A percentile compares a stretch with the other conserved stretches of the same genome.
Conservation (phyloP, 2,329 filamentous ascomycete genomes). For the Diaporthe velutina region DNA sequence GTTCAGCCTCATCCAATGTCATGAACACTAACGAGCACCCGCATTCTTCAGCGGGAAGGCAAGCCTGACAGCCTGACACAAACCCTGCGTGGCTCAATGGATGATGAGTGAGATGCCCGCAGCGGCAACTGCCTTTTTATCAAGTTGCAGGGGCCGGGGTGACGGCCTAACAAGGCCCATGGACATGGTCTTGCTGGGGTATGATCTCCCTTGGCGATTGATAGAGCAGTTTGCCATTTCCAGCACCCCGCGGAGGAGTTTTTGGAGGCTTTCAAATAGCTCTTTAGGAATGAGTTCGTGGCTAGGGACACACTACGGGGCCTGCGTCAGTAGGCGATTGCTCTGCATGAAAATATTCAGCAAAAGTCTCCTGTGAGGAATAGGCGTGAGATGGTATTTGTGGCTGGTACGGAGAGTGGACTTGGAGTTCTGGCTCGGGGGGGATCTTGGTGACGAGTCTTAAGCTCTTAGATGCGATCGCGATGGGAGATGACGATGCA, state of each 20-base stretch:
- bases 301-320: not conserved
- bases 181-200: not conserved
- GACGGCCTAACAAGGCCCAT: not conserved
- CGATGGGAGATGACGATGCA: constrained; percentile 8
- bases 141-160: constrained; percentile 11
- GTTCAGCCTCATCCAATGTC: not conserved
- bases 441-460: constrained; percentile 22
- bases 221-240: not conserved
- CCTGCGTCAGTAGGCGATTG: no score
- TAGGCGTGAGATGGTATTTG: not conserved
- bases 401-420: not conserved
- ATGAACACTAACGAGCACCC: no score
- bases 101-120: not conserved
- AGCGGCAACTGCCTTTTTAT: not conserved
- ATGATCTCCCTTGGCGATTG: constrained; percentile 3
- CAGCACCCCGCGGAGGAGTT: not conserved
- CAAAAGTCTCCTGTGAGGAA: not conserved
- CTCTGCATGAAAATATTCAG: not conserved
- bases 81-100: not conserved
- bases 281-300: not conserved
- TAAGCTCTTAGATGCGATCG: constrained; percentile 29
- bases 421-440: not conserved
- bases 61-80: not conserved
- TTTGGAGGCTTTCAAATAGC: not conserved
- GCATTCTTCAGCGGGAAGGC: not conserved